Base-by-base conservation (phyloP, 192 early-diverging fungal genomes). In the Entrophospora sp. region DNA sequence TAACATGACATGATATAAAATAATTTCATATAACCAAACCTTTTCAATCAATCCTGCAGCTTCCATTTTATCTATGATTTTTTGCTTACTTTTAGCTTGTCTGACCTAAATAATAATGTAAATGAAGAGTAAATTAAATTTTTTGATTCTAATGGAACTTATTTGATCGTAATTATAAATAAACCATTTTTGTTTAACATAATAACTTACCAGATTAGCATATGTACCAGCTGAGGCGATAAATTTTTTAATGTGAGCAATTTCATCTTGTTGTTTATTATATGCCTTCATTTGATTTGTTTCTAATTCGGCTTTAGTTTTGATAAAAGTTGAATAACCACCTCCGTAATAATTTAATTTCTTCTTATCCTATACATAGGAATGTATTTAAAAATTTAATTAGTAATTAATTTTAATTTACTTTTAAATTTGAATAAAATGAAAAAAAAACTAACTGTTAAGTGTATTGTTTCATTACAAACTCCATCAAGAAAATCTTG, bases 11-110 rank as follows among this genome's bases (percentile, higher is more conserved):
- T 20, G 18, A 32, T 16, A 30, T n/a, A 30, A 27, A 52, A 31
- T 12, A 14, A 32, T 16, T 25, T 27, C 20, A 16, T 20, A 22
- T 4, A 58, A n/a, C 30, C 25, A 87, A 43, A 96, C 91, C 81
- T 96, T 94, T 69, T 99, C 96, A 51, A 99, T 86, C 56, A 99
- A 79, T 69, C 96, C 96, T 66, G 87, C 96, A 65, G 94, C 96
- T 79, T 95, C 91, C 96, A 99, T 99, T 83, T 99, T 99, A 82
- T 99, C 96, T 44, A 99, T 87, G 76, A 97, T 99, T 90, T 99
- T 99, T 73, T 96, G 96, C 75, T 94, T 90, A 35, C 91, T 94
- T 83, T 99, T 97, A 58, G 96, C 96, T 80, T 99, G 96, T 51
- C 91, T 83, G 53, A 76, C 75, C 63, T 56, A 34, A 30, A 28